Evolutionary conservation across 192 early-diverging fungal species (phyloP), one percentile per base, ranked within the genome.

Genomic region (Allomyces macrogynus): DNA sequence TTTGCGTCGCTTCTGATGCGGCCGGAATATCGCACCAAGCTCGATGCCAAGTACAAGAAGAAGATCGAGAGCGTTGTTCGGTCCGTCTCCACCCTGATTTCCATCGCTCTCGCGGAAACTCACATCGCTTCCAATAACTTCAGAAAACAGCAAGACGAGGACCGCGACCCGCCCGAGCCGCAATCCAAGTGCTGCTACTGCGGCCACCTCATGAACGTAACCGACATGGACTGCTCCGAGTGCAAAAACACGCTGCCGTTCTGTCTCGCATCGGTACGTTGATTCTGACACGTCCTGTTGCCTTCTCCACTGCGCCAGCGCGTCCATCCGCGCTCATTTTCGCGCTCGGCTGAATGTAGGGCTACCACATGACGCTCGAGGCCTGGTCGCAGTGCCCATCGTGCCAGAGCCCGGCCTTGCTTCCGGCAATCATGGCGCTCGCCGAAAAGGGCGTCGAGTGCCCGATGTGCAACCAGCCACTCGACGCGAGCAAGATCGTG

Each of bases 201-300:
- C 71, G 62, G 60, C 23, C 67, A 73, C 49, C 61, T 44, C 42
- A 64, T 82, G n/a, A 60, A 71, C 12, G 76, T 82, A 24, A 80
- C 77, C 4, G 60, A 61, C 3, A 63, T 82, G 62, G 80, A 81
- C 62, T 82, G 80, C 66, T 66, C 66, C 43, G 76, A 77, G 61
- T 82, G 80, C 75, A 81, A 82, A 69, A 81, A 78, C 64, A 75
- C 76, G 54, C 16, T 80, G n/a, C 80, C 78, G 18, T 82, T 82
- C 63, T 82, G 80, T 67, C 80, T 82, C 63, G 80, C 75, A n/a
- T 73, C 80, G 32, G 80, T 81, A 72, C 24, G 70, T 49, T 24
- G 5, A 64, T 25, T 42, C 61, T 60, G 25, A 3, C 64, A 14
- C 18, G 10, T 25, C 9, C n/a, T 5, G 32, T 8, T 8, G 7